phyloP scores from a whole-genome alignment of 2,329 filamentous ascomycete genomes.

The Acrocalymma vagum region DNA sequence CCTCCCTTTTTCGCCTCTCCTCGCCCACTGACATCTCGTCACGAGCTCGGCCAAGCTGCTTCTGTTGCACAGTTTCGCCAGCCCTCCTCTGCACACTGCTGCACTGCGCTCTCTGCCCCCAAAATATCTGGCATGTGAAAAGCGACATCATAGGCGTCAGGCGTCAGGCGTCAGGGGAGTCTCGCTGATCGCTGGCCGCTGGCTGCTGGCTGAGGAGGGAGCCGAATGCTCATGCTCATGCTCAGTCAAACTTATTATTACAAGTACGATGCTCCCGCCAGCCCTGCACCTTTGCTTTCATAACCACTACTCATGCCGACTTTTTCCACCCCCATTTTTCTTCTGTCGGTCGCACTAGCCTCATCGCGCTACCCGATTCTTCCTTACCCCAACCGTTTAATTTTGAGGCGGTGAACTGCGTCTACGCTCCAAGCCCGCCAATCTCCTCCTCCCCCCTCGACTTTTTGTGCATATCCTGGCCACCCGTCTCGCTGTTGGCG shows the following conservation, averaged over 20 bases:
- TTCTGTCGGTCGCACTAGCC: conserved; percentile 29
- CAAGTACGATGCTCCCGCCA: too few relatives aligned
- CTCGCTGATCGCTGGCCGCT: too few relatives aligned
- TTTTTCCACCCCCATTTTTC: conserved; percentile 31
- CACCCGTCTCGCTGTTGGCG: conserved; percentile 24
- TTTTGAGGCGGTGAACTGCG: conserved; percentile 40
- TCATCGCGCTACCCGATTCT: conserved; percentile 21
- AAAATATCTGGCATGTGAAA: conserved; percentile 36
- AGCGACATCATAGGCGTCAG: conserved; percentile 28
- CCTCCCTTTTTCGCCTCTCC: too few relatives aligned
- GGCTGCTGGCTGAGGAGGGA: too few relatives aligned
- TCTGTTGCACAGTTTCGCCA: conserved; percentile 17
- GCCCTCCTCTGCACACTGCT: too few relatives aligned
- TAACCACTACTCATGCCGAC: too few relatives aligned
- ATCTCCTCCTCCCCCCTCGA: conserved; percentile 25
- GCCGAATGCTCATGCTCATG: too few relatives aligned
- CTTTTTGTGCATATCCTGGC: conserved; percentile 25
- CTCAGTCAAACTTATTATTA: too few relatives aligned
- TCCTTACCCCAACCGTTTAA: conserved; percentile 23
- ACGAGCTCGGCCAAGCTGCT: conserved; percentile 34
- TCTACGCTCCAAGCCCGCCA: conserved; percentile 28
- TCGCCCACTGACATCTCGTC: conserved; percentile 25
- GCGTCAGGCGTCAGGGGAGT: conserved; percentile 18
- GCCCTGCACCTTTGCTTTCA: too few relatives aligned
- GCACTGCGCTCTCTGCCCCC: conserved; percentile 7